These are phyloP conservation scores for Nemania serpens DNA, from an alignment of 2,329 filamentous ascomycete species.

Conservation along the genomic window DNA sequence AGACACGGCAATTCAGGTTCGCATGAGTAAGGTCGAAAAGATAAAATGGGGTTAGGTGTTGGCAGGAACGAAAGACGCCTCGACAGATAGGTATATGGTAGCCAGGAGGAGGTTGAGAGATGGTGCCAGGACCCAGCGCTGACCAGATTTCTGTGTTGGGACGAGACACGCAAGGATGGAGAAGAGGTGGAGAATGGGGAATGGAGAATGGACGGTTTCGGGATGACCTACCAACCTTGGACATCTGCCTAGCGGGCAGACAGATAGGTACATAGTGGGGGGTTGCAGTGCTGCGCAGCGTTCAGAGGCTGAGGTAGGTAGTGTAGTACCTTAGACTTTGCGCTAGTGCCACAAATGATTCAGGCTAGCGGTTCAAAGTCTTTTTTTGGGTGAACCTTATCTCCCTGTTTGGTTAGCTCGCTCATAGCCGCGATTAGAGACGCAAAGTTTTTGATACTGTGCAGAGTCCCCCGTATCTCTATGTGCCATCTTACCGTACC, in stretches of 20 bases:
- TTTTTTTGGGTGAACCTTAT: conserved; percentile 26
- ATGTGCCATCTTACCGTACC: not conserved
- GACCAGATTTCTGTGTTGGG: not conserved
- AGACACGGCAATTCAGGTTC: conserved; percentile 3
- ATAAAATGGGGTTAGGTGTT: not conserved
- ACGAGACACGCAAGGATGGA: too few species aligned
- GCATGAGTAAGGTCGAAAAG: conserved; percentile 1
- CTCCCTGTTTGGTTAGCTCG: conserved; percentile 13
- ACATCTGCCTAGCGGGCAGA: not conserved
- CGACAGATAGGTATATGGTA: conserved; percentile 4
- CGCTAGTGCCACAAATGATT: not conserved
- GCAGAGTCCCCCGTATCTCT: not conserved
- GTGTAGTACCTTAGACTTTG: not conserved
- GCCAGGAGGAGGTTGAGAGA: not conserved
- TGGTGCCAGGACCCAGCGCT: not conserved
- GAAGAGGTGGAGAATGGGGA: too few species aligned
- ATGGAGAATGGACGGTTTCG: conserved; percentile 8
- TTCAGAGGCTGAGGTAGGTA: not conserved
- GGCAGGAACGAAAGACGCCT: conserved; percentile 20
- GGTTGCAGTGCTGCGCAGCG: not conserved
- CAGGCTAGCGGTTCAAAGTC: conserved; percentile 22
- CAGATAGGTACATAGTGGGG: not conserved
- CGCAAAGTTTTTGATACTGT: not conserved
- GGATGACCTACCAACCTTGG: not conserved
- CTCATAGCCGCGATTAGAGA: not conserved